These are phyloP conservation scores for Monosporascus sp. DNA, from an alignment of 2,329 filamentous ascomycete species.

Conservation along the genomic window DNA sequence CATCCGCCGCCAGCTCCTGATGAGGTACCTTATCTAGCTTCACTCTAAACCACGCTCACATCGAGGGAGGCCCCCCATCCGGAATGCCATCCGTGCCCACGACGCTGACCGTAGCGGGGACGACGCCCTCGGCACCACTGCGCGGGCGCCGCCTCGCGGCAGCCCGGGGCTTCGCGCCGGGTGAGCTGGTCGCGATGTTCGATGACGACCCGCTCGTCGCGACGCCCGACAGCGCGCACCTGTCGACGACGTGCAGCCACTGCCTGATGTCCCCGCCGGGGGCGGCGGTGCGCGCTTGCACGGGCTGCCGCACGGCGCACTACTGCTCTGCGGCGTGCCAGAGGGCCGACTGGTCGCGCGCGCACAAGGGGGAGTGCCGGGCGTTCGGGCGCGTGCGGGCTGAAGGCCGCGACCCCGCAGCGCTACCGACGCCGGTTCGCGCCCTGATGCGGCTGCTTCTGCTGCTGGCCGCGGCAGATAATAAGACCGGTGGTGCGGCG, in stretches of 20 bases:
- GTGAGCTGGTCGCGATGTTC: slow-evolving; percentile 42
- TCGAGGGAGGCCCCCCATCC: no score
- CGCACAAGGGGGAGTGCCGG: slow-evolving; percentile 52
- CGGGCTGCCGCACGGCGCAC: slow-evolving; percentile 45
- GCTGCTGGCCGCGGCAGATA: slow-evolving; percentile 15
- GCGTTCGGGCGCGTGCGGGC: slow-evolving; percentile 36
- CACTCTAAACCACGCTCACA: no score
- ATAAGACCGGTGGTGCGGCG: slow-evolving; percentile 12
- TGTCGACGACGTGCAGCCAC: slow-evolving; percentile 41
- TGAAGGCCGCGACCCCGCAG: slow-evolving; percentile 21
- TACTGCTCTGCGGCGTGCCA: slow-evolving; percentile 55
- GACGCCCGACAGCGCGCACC: slow-evolving; percentile 40
- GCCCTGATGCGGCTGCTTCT: slow-evolving; percentile 48
- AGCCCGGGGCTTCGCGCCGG: slow-evolving; percentile 36
- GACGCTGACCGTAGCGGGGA: slow-evolving; percentile 6
- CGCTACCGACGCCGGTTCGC: slow-evolving; percentile 50
- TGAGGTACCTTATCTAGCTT: no score
- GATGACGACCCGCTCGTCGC: slow-evolving; percentile 36
- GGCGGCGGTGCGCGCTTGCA: slow-evolving; percentile 36
- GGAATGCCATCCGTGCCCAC: slow-evolving; percentile 6
- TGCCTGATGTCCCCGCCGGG: slow-evolving; percentile 33
- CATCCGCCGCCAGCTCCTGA: no score
- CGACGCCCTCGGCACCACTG: slow-evolving; percentile 3
- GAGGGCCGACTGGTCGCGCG: slow-evolving; percentile 44
- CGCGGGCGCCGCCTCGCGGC: slow-evolving; percentile 44